These are phyloP conservation scores for Tardiomyces depauwii DNA, from an alignment of 1,139 yeast genomes.

Conservation along the genomic window DNA sequence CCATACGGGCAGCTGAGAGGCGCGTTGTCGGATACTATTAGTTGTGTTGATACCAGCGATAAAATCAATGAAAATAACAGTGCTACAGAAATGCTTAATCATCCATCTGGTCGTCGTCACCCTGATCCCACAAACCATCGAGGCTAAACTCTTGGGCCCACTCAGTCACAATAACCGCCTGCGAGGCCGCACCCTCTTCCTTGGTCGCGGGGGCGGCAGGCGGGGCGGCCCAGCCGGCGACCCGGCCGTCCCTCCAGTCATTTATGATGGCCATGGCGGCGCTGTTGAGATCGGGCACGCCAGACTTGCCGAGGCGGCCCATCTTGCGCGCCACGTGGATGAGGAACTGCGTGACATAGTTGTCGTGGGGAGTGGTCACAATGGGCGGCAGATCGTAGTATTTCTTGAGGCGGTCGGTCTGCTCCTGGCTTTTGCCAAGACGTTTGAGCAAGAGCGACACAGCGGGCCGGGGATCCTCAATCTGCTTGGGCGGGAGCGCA, in stretches of 20 bases:
- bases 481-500: constrained; percentile 83
- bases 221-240: constrained; percentile 85
- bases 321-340: constrained; percentile 87
- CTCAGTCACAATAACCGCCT: constrained; percentile 69
- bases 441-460: constrained; percentile 67
- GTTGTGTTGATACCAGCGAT: no score
- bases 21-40: no score
- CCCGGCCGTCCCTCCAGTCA: constrained; percentile 97
- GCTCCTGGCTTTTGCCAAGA: constrained; percentile 43
- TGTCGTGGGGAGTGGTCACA: constrained; percentile 34
- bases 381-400: constrained; percentile 78
- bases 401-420: constrained; percentile 63
- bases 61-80: no score
- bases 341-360: constrained; percentile 55
- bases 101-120: not conserved
- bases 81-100: no score
- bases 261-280: constrained; percentile 77
- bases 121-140: not conserved
- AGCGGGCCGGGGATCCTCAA: constrained; percentile 77
- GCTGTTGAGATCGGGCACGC: constrained; percentile 77
- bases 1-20: no score
- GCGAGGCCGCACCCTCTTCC: constrained; percentile 38
- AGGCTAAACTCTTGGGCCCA: constrained; percentile 95
- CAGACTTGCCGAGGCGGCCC: constrained; percentile 90
- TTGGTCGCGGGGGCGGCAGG: constrained; percentile 32